phyloP scores from a whole-genome alignment of 495 filamentous ascomycete genomes.

The Neurospora sp. region DNA sequence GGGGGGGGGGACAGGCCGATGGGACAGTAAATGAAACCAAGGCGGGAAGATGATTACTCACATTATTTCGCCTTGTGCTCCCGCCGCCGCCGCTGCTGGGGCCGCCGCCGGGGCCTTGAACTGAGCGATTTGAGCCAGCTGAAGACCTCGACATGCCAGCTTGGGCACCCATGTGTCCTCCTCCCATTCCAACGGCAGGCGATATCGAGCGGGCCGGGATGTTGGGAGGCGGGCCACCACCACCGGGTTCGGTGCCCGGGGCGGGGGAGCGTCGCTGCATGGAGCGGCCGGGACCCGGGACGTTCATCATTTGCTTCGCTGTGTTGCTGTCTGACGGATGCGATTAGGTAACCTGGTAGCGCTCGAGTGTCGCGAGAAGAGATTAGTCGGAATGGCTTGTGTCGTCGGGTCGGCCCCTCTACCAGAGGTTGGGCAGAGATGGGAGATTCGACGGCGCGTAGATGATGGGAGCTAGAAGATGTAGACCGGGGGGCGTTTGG shows the following conservation, averaged over 20 bases:
- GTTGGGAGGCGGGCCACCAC: constrained; percentile 22
- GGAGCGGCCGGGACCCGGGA: constrained; percentile 27
- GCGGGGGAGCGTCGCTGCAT: constrained; percentile 35
- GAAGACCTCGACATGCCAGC: constrained; percentile 30
- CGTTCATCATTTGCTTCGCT: constrained; percentile 24
- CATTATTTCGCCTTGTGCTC: constrained; percentile 38
- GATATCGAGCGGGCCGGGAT: constrained; percentile 33
- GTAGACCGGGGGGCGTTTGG: not conserved
- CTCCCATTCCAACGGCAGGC: constrained; percentile 22
- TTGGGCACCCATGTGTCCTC: constrained; percentile 9
- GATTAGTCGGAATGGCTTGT: not conserved
- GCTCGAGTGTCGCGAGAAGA: not conserved
- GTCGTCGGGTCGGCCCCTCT: not conserved
- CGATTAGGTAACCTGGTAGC: too few species aligned
- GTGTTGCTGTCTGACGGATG: not conserved
- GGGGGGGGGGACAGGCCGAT: constrained; percentile 5
- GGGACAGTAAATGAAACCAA: not conserved
- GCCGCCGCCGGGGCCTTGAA: constrained; percentile 15
- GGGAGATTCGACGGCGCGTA: not conserved
- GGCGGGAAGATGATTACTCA: constrained; percentile 28
- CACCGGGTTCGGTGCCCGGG: constrained; percentile 35
- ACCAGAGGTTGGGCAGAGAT: not conserved
- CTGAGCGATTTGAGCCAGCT: constrained; percentile 23
- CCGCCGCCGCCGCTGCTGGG: constrained; percentile 16
- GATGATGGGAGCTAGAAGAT: not conserved